Percentiles rank a stretch among this genome's conserved stretches.
These are phyloP conservation scores for Debaryomyces subglobosus DNA, from an alignment of 1,139 yeast species.

Conservation along the genomic window DNA sequence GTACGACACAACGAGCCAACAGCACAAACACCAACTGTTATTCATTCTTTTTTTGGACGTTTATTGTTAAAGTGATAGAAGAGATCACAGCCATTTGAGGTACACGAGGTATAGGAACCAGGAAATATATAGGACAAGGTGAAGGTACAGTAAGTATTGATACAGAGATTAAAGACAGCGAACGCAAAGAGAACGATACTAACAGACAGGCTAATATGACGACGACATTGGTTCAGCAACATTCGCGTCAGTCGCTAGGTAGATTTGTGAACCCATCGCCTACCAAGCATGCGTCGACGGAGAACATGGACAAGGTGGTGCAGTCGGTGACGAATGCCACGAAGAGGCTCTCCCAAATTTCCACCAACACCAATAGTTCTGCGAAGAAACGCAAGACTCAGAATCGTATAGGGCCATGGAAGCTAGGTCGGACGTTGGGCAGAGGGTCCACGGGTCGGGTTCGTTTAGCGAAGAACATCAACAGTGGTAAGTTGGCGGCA, in stretches of 20 bases:
- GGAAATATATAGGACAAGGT: neutral
- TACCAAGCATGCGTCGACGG: slow-evolving; percentile 25
- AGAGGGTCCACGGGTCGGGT: slow-evolving; percentile 96
- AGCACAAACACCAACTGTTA: slow-evolving; percentile 12
- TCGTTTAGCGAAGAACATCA: slow-evolving; percentile 81
- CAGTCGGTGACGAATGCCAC: slow-evolving; percentile 65
- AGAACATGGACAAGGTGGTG: slow-evolving; percentile 49
- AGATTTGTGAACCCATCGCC: slow-evolving; percentile 22
- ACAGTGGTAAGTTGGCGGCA: slow-evolving; percentile 90
- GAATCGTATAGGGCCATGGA: slow-evolving; percentile 94
- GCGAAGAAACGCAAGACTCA: slow-evolving; percentile 60
- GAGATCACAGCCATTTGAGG: neutral
- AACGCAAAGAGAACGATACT: neutral
- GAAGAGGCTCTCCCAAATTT: slow-evolving; percentile 64
- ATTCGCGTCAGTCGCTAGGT: slow-evolving; percentile 19
- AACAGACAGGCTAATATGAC: slow-evolving; percentile 14
- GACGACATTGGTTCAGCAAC: slow-evolving; percentile 30
- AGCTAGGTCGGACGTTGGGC: slow-evolving; percentile 90
- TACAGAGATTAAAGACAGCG: neutral
- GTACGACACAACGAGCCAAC: slow-evolving; percentile 1
- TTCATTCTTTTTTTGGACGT: slow-evolving; percentile 11
- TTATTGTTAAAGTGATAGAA: neutral
- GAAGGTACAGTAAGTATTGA: neutral
- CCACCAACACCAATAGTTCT: slow-evolving; percentile 54
- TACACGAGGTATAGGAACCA: neutral